A percentile compares a stretch with the other conserved stretches of the same genome.
Conservation (phyloP, 495 filamentous ascomycete species). For the Hypoxylon intermedium region DNA sequence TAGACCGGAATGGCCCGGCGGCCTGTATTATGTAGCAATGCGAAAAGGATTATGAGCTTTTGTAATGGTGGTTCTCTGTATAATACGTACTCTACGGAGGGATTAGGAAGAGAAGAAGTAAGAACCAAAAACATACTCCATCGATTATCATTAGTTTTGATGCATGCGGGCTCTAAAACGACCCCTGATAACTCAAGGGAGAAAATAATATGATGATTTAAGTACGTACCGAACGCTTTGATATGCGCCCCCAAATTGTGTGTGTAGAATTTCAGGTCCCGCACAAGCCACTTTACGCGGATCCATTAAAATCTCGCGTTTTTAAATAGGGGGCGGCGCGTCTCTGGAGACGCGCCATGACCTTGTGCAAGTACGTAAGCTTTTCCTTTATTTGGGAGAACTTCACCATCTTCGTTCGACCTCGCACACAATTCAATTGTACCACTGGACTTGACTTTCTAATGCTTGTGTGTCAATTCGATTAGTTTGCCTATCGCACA, state of each 20-base stretch:
- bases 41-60: too few species aligned
- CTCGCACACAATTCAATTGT: conserved; percentile 15
- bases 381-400: conserved; percentile 15
- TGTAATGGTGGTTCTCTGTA: too few species aligned
- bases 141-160: conserved; percentile 6
- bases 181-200: too few species aligned
- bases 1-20: conserved; percentile 13
- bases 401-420: conserved; percentile 1
- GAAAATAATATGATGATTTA: conserved; percentile 20
- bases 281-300: conserved; percentile 37
- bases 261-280: background rate
- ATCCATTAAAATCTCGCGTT: conserved; percentile 16
- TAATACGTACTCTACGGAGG: conserved; percentile 6
- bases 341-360: conserved; percentile 19
- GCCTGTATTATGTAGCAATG: too few species aligned
- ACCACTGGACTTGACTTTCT: background rate
- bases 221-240: conserved; percentile 14
- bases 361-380: background rate
- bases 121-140: conserved; percentile 7
- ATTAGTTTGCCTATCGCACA: background rate
- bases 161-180: too few species aligned
- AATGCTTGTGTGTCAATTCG: background rate
- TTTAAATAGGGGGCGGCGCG: conserved; percentile 17
- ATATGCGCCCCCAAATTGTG: background rate
- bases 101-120: background rate